Evolutionary conservation across 805 yeast species (phyloP), one percentile per base, ranked within the genome.

Genomic region (Saturnispora saitoi): DNA sequence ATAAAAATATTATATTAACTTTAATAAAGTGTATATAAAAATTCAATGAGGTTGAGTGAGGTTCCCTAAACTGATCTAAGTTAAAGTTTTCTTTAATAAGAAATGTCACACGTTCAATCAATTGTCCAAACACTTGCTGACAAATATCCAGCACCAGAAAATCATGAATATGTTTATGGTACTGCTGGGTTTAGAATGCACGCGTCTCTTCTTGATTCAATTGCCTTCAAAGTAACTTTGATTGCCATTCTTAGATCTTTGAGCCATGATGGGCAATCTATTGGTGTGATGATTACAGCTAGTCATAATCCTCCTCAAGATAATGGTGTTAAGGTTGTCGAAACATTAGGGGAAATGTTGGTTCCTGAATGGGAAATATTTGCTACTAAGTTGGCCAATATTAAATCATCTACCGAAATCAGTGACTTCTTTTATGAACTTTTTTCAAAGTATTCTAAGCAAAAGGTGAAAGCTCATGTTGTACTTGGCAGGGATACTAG

Each of bases 251-350:
- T 93, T 53, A 74, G 99, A 59, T 89, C 97, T n/a, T 75, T 82
- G 50, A 73, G 70, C 51, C 68, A 85, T 30, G 68, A 69, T 1
- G 50, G 51, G 11, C 86, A 91, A 1, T 77, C 84, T 8, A 76
- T 90, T 29, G 99, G 99, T n/a, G 83, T 90, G 11, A 91, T 93
- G 97, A 82, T 93, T 59, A 93, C 97, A 1, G 97, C 96, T 0
- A 85, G 95, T 0, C 97, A 89, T 65, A 89, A 89, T 59, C 96
- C 96, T 0, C 95, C 97, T 0, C 71, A 71, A 38, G 97, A 90
- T 62, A 88, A 88, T 58, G 96, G 96, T 28, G 91, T 88, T 45
- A 91, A 91, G 66, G 73, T 93, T n/a, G 87, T 91, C 22, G 98
- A 91, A 56, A 97, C 98, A 1, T 68, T 75, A 62, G 97, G 98